Evolutionary conservation across 306 rosid genomes (phyloP), one percentile per base, ranked within the genome.

Genomic region (Sechiopsis laciniata): DNA sequence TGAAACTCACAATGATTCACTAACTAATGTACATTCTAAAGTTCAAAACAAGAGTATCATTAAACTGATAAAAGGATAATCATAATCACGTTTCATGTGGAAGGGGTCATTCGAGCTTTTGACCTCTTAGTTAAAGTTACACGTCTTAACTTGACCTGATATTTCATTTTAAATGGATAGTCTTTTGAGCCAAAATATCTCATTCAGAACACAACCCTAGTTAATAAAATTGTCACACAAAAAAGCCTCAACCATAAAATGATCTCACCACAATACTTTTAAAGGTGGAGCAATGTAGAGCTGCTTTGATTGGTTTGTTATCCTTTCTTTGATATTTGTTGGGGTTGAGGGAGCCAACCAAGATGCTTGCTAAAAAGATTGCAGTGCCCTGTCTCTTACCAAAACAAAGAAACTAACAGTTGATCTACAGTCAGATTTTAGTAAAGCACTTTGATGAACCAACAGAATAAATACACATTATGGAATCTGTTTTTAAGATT

Each of bases 301-400:
- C 58, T 45, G 56, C 72, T 67, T 46, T 46, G 55, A 67, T 45
- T 46, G 55, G 55, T 67, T 67, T 67, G 55, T 21, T 67, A 10
- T 46, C 37, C 19, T 12, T 11, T 65, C 55, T 12, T 12, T 14
- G 29, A 67, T 21, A 64, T 37, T 17, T 9, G 52, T 40, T 63
- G 8, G 51, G 19, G n/a, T 29, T 15, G 65, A 12, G 68, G 68
- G 68, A 7, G 16, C 71, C 53, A 24, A 67, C 17, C n/a, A 67
- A 17, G 55, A 42, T 67, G 72, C 55, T 66, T 66, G 72, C 21
- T 46, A 65, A 65, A 15, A 37, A 65, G 32, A 65, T 42, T 21
- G 71, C 71, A 12, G 71, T 10, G n/a, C 50, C 72, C 15, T 42
- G 53, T 42, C 72, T 46, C 35, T 66, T 32, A 6, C 72, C 32